Conservation (phyloP, 2,329 filamentous ascomycete species). For the Colletotrichum sp. region DNA sequence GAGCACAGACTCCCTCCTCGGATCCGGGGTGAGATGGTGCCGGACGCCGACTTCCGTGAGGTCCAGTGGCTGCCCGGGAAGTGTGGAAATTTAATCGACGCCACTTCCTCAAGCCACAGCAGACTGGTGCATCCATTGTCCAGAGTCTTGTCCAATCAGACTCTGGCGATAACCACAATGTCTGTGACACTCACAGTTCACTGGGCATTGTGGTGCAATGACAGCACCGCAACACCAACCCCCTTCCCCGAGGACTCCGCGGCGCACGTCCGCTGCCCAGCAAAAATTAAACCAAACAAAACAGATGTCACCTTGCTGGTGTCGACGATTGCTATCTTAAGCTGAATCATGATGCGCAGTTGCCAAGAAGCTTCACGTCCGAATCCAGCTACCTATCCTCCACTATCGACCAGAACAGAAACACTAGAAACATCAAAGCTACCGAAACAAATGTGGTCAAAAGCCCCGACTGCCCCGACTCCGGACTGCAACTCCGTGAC, state of each 20-base stretch:
- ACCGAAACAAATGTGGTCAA: conserved; percentile 1
- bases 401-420: neutral
- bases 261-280: neutral
- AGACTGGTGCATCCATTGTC: neutral
- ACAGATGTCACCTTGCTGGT: neutral
- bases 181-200: neutral
- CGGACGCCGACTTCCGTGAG: neutral
- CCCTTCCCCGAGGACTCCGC: neutral
- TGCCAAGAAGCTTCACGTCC: conserved; percentile 1
- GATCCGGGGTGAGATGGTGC: neutral
- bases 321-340: neutral
- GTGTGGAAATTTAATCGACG: neutral
- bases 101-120: neutral
- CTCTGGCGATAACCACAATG: neutral
- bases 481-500: conserved; percentile 9
- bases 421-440: neutral
- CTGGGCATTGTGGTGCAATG: neutral
- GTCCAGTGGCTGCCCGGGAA: neutral
- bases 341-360: conserved; percentile 1
- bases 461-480: neutral
- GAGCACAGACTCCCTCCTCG: neutral
- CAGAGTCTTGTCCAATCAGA: neutral
- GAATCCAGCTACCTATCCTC: neutral
- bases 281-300: neutral
- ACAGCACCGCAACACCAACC: neutral